phyloP scores from a whole-genome alignment of 495 filamentous ascomycete genomes.

The Clohesyomyces aquaticus region DNA sequence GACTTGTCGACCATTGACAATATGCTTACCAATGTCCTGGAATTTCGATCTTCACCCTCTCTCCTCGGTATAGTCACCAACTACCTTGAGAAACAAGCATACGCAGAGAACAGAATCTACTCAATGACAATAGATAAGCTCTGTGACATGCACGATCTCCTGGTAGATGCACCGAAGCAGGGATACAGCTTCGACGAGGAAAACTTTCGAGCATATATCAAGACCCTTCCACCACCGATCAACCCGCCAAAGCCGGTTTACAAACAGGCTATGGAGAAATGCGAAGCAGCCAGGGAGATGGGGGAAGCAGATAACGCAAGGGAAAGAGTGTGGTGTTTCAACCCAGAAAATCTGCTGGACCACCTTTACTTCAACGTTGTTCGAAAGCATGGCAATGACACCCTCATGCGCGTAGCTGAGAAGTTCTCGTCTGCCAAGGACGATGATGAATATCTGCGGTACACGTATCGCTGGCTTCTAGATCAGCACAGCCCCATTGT shows the following conservation, averaged over 20 bases:
- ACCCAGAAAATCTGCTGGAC: conserved; percentile 68
- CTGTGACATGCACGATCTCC: conserved; percentile 70
- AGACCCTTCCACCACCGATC: conserved; percentile 31
- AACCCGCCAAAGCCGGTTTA: conserved; percentile 45
- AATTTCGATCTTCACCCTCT: conserved; percentile 67
- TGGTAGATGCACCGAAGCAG: conserved; percentile 83
- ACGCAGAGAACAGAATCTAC: conserved; percentile 61
- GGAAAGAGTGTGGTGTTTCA: conserved; percentile 47
- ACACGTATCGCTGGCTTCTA: conserved; percentile 10
- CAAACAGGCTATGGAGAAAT: conserved; percentile 41
- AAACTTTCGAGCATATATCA: conserved; percentile 58
- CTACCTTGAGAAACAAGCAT: conserved; percentile 72
- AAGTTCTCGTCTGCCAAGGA: conserved; percentile 8
- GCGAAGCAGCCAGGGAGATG: conserved; percentile 17
- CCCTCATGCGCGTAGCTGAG: conserved; percentile 53
- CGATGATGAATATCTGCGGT: conserved; percentile 26
- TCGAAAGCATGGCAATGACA: conserved; percentile 54
- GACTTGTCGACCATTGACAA: conserved; percentile 29
- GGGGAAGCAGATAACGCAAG: conserved; percentile 4
- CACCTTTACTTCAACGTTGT: conserved; percentile 69
- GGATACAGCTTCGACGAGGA: conserved; percentile 67
- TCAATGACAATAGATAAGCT: conserved; percentile 60
- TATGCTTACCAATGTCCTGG: conserved; percentile 61
- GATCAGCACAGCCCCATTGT: not conserved
- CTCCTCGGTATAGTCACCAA: conserved; percentile 76